phyloP scores from a whole-genome alignment of 1,284 basidiomycete genomes.

The Heterobasidion annosum region DNA sequence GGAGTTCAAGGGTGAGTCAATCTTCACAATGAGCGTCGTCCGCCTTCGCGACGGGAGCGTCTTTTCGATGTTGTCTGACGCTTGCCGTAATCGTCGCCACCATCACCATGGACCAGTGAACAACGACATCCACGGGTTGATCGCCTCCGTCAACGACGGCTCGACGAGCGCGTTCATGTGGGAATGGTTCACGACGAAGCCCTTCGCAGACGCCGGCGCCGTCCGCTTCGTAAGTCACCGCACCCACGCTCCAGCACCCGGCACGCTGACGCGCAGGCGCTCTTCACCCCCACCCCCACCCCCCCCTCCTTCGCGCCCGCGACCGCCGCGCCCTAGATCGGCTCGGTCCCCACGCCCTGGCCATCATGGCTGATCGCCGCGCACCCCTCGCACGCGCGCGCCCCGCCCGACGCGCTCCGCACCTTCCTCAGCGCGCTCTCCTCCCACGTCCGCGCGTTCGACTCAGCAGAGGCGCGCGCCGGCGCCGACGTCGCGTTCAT shows the following conservation, averaged over 20 bases:
- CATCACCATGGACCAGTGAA: slow-evolving; percentile 47
- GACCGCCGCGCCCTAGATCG: slow-evolving; percentile 45
- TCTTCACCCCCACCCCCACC: too few species aligned
- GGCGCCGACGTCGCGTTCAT: slow-evolving; percentile 69
- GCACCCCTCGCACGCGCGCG: slow-evolving; percentile 50
- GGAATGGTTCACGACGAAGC: slow-evolving; percentile 99
- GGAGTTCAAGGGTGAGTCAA: slow-evolving; percentile 61
- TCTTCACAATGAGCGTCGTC: too few species aligned
- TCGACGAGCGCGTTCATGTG: slow-evolving; percentile 83
- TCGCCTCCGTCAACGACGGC: slow-evolving; percentile 85
- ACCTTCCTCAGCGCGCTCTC: slow-evolving; percentile 62
- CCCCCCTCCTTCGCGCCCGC: not conserved
- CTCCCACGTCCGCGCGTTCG: slow-evolving; percentile 58
- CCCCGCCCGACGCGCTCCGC: slow-evolving; percentile 39
- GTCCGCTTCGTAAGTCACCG: slow-evolving; percentile 64
- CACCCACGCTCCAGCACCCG: too few species aligned
- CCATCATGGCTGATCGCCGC: slow-evolving; percentile 93
- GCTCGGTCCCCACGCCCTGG: slow-evolving; percentile 89
- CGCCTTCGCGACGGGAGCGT: too few species aligned
- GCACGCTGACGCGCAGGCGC: too few species aligned
- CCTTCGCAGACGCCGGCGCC: slow-evolving; percentile 77
- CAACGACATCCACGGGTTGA: slow-evolving; percentile 83
- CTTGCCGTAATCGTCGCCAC: not conserved
- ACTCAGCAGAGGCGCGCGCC: slow-evolving; percentile 52
- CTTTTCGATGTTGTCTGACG: too few species aligned